phyloP scores from a whole-genome alignment of 495 filamentous ascomycete species.

The Xylaria curta region DNA sequence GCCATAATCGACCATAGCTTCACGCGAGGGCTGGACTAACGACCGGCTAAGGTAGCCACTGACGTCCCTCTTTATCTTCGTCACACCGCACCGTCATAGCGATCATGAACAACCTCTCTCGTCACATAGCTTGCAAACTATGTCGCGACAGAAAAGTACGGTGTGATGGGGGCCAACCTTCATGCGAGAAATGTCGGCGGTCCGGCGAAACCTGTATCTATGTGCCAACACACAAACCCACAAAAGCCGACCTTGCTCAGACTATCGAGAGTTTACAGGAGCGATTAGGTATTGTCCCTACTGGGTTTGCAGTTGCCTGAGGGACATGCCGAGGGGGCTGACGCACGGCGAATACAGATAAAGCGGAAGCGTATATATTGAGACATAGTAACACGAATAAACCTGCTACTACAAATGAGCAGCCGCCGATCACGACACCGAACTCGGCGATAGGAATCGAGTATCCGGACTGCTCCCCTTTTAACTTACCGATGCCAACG shows the following conservation, averaged over 20 bases:
- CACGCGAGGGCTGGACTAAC: constrained; percentile 11
- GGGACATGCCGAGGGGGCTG: constrained; percentile 6
- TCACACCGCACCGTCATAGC: not conserved
- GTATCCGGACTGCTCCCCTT: constrained; percentile 20
- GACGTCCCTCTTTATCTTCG: not conserved
- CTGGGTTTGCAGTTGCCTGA: not conserved
- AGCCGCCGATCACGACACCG: constrained; percentile 12
- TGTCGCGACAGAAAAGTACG: constrained; percentile 31
- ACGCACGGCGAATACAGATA: constrained; percentile 20
- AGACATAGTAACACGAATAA: constrained; percentile 27
- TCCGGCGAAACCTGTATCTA: constrained; percentile 29
- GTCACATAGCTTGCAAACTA: constrained; percentile 33
- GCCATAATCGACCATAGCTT: not conserved
- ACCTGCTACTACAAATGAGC: not conserved
- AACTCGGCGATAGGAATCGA: constrained; percentile 24
- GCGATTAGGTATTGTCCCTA: constrained; percentile 27
- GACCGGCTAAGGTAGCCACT: constrained; percentile 20
- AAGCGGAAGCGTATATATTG: constrained; percentile 30
- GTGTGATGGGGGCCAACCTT: constrained; percentile 29
- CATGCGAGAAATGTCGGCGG: constrained; percentile 30
- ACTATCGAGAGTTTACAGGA: constrained; percentile 30
- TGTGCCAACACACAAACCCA: constrained; percentile 30
- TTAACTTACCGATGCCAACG: constrained; percentile 15
- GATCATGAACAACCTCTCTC: constrained; percentile 27
- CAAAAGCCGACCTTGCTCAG: constrained; percentile 31